These are phyloP conservation scores for Dactylis glomerata DNA, from an alignment of 176 grass and related monocot species.

Conservation along the genomic window DNA sequence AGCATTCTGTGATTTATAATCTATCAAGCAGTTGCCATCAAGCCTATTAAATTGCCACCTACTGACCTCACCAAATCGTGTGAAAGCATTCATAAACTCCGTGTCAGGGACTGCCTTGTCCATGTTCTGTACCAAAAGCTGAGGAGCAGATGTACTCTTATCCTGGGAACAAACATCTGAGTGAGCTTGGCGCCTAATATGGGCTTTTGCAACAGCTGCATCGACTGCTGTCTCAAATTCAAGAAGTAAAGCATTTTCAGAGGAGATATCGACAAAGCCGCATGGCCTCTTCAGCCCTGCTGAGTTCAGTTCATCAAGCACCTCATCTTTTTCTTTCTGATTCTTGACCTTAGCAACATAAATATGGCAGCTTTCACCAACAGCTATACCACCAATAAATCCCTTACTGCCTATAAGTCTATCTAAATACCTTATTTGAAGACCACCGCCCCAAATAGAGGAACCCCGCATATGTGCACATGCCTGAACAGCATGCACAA, in stretches of 20 bases:
- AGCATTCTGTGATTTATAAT: slow-evolving; percentile 57
- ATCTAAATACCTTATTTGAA: slow-evolving; percentile 83
- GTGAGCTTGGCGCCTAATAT: slow-evolving; percentile 55
- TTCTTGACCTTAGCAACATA: slow-evolving; percentile 71
- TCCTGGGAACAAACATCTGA: slow-evolving; percentile 37
- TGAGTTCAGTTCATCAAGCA: slow-evolving; percentile 62
- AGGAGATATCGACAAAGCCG: slow-evolving; percentile 50
- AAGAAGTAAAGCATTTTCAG: slow-evolving; percentile 74
- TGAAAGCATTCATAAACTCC: slow-evolving; percentile 70
- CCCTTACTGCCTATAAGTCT: slow-evolving; percentile 65
- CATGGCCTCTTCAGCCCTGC: slow-evolving; percentile 54
- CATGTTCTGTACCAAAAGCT: slow-evolving; percentile 63
- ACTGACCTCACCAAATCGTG: slow-evolving; percentile 58
- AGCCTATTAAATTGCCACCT: slow-evolving; percentile 56
- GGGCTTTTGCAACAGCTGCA: slow-evolving; percentile 68
- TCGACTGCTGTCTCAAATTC: slow-evolving; percentile 76
- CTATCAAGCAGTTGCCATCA: slow-evolving; percentile 52
- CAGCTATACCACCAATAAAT: slow-evolving; percentile 59
- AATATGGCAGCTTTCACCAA: slow-evolving; percentile 78
- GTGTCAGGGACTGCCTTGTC: slow-evolving; percentile 51
- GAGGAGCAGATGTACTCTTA: slow-evolving; percentile 39
- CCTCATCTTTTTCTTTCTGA: slow-evolving; percentile 68
- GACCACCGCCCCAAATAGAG: slow-evolving; percentile 64
- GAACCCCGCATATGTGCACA: slow-evolving; percentile 78
- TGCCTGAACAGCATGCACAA: slow-evolving; percentile 70